phyloP scores from a whole-genome alignment of 176 grass and related monocot species.

The Oryza australiensis region DNA sequence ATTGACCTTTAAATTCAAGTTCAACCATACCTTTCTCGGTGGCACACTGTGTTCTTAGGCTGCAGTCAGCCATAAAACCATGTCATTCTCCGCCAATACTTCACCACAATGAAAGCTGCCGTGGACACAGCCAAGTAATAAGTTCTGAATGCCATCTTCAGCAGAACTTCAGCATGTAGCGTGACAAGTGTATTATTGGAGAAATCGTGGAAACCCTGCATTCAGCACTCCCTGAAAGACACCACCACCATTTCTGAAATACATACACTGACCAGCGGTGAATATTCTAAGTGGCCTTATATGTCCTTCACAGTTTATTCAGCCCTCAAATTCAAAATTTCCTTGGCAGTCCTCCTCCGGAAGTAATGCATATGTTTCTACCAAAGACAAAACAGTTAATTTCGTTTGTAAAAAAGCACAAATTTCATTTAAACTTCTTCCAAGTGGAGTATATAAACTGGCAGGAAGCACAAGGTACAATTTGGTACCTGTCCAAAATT shows the following conservation, averaged over 20 bases:
- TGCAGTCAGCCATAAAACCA: constrained; percentile 18
- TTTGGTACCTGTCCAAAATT: constrained; percentile 65
- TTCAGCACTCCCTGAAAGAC: not conserved
- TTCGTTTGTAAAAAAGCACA: not conserved
- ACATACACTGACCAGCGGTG: not conserved
- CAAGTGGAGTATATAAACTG: constrained; percentile 19
- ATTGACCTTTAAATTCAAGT: not conserved
- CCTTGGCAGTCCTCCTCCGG: constrained; percentile 73
- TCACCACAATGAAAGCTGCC: not conserved
- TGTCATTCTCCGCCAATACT: not conserved
- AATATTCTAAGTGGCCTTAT: not conserved
- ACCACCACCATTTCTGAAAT: not conserved
- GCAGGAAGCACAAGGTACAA: not conserved
- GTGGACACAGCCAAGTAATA: not conserved
- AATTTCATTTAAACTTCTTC: not conserved
- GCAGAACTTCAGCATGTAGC: not conserved
- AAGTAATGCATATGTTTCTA: constrained; percentile 87
- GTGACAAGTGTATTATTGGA: constrained; percentile 6
- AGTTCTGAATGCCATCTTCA: not conserved
- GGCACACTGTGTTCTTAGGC: constrained; percentile 3
- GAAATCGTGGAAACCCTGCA: constrained; percentile 4
- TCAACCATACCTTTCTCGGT: not conserved
- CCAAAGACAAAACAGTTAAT: constrained; percentile 30
- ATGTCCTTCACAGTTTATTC: constrained; percentile 39
- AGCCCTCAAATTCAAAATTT: constrained; percentile 68